Conservation (phyloP, 257 asterid species). For the Sherardia arvensis region DNA sequence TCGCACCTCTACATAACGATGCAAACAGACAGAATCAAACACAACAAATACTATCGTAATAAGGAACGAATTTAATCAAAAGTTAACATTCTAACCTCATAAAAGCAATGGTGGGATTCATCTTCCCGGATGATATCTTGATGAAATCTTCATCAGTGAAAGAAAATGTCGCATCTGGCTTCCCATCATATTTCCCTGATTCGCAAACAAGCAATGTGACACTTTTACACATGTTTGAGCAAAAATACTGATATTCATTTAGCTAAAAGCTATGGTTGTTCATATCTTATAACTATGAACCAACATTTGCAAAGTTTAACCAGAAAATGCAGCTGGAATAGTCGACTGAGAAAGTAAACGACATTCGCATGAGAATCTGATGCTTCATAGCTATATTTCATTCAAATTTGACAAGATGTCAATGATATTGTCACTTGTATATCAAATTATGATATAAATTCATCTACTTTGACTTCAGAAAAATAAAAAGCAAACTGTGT, state of each 20-base stretch:
- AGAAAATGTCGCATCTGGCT: constrained; percentile 92
- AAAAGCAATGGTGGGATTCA: constrained; percentile 64
- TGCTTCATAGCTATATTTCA: too few relatives aligned
- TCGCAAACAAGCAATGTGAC: neutral
- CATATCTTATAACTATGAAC: too few relatives aligned
- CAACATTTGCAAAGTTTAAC: too few relatives aligned
- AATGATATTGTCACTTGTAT: neutral
- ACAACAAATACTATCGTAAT: neutral
- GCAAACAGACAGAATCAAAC: constrained; percentile 1
- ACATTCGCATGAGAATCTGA: neutral
- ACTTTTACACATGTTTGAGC: neutral
- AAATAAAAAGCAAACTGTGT: neutral
- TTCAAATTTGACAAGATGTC: neutral
- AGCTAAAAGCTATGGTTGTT: neutral
- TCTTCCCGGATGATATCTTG: constrained; percentile 38
- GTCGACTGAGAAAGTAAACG: too few relatives aligned
- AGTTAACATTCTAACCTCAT: constrained; percentile 25
- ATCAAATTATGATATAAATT: neutral
- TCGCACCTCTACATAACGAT: constrained; percentile 55
- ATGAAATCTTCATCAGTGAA: constrained; percentile 62
- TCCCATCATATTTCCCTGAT: constrained; percentile 71
- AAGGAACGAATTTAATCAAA: constrained; percentile 5
- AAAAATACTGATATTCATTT: neutral
- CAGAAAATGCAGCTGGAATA: too few relatives aligned
- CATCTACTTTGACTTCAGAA: neutral